Percentiles rank a stretch among this genome's conserved stretches.
These are phyloP conservation scores for Lepraria neglecta DNA, from an alignment of 495 filamentous ascomycete genomes.

Conservation along the genomic window DNA sequence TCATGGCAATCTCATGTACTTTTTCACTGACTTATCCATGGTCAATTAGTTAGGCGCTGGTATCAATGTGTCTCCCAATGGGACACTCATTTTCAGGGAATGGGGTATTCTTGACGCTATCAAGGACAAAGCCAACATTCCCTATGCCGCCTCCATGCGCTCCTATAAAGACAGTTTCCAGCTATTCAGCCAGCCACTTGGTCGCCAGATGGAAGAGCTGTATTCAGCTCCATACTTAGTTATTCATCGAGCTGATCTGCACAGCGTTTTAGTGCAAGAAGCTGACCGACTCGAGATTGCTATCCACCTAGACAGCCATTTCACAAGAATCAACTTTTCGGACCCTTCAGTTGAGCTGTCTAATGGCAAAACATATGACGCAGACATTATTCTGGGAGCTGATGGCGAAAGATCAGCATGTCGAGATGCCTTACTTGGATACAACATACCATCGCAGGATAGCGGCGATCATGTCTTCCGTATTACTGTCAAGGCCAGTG, in stretches of 20 bases:
- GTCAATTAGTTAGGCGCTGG: slow-evolving; percentile 45
- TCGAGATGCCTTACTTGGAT: background rate
- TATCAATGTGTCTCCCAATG: background rate
- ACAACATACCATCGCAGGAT: background rate
- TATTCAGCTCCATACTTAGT: background rate
- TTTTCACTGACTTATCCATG: background rate
- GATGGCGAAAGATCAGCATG: slow-evolving; percentile 4
- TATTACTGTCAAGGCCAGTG: background rate
- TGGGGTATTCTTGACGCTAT: background rate
- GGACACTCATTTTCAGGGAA: background rate
- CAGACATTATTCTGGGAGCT: background rate
- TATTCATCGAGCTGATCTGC: background rate
- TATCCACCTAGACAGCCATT: background rate
- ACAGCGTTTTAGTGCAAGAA: background rate
- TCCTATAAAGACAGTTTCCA: background rate
- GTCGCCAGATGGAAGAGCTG: background rate
- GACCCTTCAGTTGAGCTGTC: background rate
- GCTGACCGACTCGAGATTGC: background rate
- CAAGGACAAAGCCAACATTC: background rate
- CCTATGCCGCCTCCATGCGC: background rate
- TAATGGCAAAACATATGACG: background rate
- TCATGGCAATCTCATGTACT: background rate
- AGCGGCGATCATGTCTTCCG: background rate
- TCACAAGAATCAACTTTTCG: background rate
- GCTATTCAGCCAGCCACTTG: background rate